These are phyloP conservation scores for Chrysochromulina tobinii DNA, from an alignment of 78 protist genomes.

Conservation along the genomic window DNA sequence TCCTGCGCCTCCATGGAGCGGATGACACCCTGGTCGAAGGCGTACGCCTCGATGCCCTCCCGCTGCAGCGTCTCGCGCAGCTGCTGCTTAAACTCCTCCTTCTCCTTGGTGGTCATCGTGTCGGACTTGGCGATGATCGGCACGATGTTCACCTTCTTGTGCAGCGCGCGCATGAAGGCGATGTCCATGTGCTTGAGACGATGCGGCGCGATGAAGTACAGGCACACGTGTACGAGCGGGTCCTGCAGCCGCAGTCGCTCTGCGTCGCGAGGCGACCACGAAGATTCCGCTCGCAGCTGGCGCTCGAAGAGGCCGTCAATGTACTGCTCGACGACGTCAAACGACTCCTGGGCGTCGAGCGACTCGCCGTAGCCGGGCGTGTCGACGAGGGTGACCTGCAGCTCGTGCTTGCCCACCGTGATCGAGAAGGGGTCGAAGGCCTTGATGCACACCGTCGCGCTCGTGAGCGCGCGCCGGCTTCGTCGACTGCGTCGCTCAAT, in stretches of 20 bases:
- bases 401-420: slow-evolving; percentile 18
- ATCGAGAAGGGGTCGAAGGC: neutral
- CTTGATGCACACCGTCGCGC: neutral
- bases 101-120: slow-evolving; percentile 2
- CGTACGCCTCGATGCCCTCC: neutral
- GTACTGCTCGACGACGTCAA: neutral
- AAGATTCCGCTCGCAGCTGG: neutral
- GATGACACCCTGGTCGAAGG: neutral
- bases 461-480: neutral
- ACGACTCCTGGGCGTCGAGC: neutral
- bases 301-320: neutral
- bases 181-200: slow-evolving; percentile 9
- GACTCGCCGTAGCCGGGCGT: slow-evolving; percentile 17
- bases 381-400: slow-evolving; percentile 3
- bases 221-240: neutral
- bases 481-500: too few relatives aligned
- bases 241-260: neutral
- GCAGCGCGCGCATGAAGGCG: neutral
- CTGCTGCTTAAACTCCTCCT: neutral
- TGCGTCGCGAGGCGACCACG: neutral
- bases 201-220: neutral
- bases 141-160: neutral
- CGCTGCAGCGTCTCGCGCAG: neutral
- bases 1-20: neutral
- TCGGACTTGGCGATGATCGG: slow-evolving; percentile 26